These are phyloP conservation scores for Penicillium sp. DNA, from an alignment of 2,329 filamentous ascomycete genomes.

Conservation along the genomic window DNA sequence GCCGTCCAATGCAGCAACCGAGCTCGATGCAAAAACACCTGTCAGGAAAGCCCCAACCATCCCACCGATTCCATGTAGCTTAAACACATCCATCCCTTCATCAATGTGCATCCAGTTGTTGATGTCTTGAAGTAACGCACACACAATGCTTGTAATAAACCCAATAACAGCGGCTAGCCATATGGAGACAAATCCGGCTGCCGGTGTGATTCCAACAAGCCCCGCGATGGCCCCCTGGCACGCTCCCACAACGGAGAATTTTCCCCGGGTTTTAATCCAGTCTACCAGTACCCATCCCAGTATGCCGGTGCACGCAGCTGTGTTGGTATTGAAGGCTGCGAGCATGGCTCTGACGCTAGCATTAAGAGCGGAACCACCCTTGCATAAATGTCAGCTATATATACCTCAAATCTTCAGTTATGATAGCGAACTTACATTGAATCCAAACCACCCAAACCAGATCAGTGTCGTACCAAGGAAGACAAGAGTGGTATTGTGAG, in stretches of 20 bases:
- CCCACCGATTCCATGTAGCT: constrained; percentile 59
- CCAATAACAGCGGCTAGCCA: constrained; percentile 41
- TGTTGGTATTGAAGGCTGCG: constrained; percentile 60
- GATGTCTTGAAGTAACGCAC: constrained; percentile 51
- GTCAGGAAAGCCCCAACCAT: constrained; percentile 60
- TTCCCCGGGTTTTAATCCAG: constrained; percentile 52
- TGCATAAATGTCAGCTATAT: neutral
- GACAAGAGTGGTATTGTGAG: constrained; percentile 73
- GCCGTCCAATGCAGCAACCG: constrained; percentile 50
- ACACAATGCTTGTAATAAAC: constrained; percentile 55
- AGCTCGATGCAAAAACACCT: constrained; percentile 54
- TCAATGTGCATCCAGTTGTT: constrained; percentile 58
- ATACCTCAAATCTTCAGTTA: too few species aligned
- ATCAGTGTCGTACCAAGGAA: constrained; percentile 63
- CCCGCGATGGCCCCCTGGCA: constrained; percentile 61
- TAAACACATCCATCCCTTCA: constrained; percentile 62
- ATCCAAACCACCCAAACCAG: constrained; percentile 57
- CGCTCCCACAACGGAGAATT: constrained; percentile 57
- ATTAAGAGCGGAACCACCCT: constrained; percentile 56
- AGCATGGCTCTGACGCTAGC: constrained; percentile 55
- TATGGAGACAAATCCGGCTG: constrained; percentile 32
- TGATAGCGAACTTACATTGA: constrained; percentile 44
- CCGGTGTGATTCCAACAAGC: constrained; percentile 61
- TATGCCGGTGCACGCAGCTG: constrained; percentile 55
- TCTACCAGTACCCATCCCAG: constrained; percentile 57